Evolutionary conservation across 1,284 basidiomycete species (phyloP).

Genomic region (Leucoagaricus sp.): DNA sequence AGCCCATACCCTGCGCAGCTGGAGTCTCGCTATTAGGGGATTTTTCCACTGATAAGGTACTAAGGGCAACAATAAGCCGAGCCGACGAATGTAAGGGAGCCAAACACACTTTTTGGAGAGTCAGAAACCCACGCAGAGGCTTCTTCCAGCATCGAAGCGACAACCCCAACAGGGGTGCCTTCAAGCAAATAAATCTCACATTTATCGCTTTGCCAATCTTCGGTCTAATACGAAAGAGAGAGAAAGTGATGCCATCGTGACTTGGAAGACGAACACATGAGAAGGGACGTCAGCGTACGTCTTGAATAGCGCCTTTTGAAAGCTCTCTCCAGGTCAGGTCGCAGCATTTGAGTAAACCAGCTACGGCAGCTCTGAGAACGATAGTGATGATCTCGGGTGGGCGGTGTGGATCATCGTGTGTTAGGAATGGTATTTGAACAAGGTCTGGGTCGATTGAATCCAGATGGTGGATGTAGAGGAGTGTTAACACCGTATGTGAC

Average conservation of each 20-base stretch:
- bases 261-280: slow-evolving; percentile 6
- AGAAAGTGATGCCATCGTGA: slow-evolving; percentile 6
- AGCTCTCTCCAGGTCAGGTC: slow-evolving; percentile 85
- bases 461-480: slow-evolving; percentile 76
- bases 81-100: neutral
- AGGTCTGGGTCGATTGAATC: slow-evolving; percentile 61
- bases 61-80: slow-evolving; percentile 20
- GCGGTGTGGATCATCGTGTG: slow-evolving; percentile 37
- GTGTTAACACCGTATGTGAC: slow-evolving; percentile 84
- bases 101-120: slow-evolving; percentile 40
- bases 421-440: slow-evolving; percentile 31
- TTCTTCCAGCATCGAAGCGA: slow-evolving; percentile 63
- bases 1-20: slow-evolving; percentile 56
- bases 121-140: slow-evolving; percentile 53
- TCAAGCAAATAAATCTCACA: slow-evolving; percentile 81
- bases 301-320: slow-evolving; percentile 68
- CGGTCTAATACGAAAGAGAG: slow-evolving; percentile 49
- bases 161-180: slow-evolving; percentile 57
- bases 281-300: slow-evolving; percentile 53
- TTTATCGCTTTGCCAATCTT: slow-evolving; percentile 90
- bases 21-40: slow-evolving; percentile 53
- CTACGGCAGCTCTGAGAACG: slow-evolving; percentile 71
- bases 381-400: slow-evolving; percentile 64
- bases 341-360: slow-evolving; percentile 81
- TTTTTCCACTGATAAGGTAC: slow-evolving; percentile 46